Evolutionary conservation across 2,329 filamentous ascomycete species (phyloP).

Genomic region (Fusarium miscanthi): DNA sequence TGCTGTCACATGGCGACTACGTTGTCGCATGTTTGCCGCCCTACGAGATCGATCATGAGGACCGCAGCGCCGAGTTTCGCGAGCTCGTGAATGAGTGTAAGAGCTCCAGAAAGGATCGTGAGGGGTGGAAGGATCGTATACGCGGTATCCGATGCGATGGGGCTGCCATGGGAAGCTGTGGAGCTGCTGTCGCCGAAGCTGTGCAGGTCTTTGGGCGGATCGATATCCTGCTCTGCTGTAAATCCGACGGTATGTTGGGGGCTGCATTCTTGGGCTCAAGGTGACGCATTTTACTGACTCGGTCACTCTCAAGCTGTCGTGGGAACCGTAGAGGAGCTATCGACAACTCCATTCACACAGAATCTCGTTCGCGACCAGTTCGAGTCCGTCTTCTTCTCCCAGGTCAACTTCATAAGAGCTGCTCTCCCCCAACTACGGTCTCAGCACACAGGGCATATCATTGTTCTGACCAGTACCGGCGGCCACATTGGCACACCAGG

Average conservation of each 20-base stretch:
- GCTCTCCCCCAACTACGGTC: constrained; percentile 81
- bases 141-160: constrained; percentile 73
- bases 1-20: constrained; percentile 92
- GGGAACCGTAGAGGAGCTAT: constrained; percentile 90
- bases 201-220: constrained; percentile 85
- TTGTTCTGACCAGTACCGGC: constrained; percentile 88
- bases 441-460: constrained; percentile 87
- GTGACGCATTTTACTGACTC: constrained; percentile 24
- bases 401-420: constrained; percentile 95
- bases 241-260: constrained; percentile 75
- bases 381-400: constrained; percentile 93
- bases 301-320: constrained; percentile 73
- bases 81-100: constrained; percentile 79
- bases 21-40: constrained; percentile 86
- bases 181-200: constrained; percentile 87
- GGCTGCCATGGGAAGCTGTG: constrained; percentile 75
- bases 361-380: constrained; percentile 91
- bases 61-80: constrained; percentile 81
- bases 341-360: constrained; percentile 75
- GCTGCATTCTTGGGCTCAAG: not conserved
- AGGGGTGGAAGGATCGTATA: constrained; percentile 85
- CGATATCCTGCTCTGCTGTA: constrained; percentile 91
- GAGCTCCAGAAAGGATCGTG: constrained; percentile 70
- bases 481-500: constrained; percentile 94
- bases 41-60: constrained; percentile 80